Conservation (phyloP, 148 eudicot genomes). For the Cornus controversa region DNA sequence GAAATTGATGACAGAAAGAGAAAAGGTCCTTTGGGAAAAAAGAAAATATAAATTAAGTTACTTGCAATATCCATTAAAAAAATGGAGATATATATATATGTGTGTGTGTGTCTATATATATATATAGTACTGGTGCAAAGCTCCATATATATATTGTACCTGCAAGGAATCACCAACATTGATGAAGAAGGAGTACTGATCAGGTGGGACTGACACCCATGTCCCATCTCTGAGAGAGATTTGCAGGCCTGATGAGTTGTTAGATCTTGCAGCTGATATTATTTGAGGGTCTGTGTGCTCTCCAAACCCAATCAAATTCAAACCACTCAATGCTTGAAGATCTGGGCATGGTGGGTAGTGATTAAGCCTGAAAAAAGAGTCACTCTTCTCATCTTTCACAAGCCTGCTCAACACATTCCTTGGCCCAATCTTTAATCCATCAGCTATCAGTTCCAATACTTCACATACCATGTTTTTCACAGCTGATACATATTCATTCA, state of each 20-base stretch:
- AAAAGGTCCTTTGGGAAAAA: no score
- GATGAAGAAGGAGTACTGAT: slow-evolving; percentile 41
- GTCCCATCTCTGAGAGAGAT: slow-evolving; percentile 42
- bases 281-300: slow-evolving; percentile 84
- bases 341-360: slow-evolving; percentile 64
- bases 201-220: slow-evolving; percentile 53
- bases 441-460: slow-evolving; percentile 46
- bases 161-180: slow-evolving; percentile 59
- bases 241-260: slow-evolving; percentile 47
- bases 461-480: slow-evolving; percentile 39
- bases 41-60: no score
- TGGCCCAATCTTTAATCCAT: slow-evolving; percentile 38
- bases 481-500: slow-evolving; percentile 34
- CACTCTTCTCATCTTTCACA: slow-evolving; percentile 45
- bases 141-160: slow-evolving; percentile 37
- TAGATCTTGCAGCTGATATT: slow-evolving; percentile 60
- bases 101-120: no score
- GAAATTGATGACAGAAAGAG: background rate
- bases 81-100: no score
- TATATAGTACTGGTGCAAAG: no score
- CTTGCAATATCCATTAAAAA: no score
- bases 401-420: slow-evolving; percentile 41
- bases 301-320: slow-evolving; percentile 56
- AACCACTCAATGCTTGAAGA: slow-evolving; percentile 20
- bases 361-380: slow-evolving; percentile 50